A percentile compares a stretch with the other conserved stretches of the same genome.
phyloP scores from a whole-genome alignment of 73 alveolate species.

The Uronychia binucleata region DNA sequence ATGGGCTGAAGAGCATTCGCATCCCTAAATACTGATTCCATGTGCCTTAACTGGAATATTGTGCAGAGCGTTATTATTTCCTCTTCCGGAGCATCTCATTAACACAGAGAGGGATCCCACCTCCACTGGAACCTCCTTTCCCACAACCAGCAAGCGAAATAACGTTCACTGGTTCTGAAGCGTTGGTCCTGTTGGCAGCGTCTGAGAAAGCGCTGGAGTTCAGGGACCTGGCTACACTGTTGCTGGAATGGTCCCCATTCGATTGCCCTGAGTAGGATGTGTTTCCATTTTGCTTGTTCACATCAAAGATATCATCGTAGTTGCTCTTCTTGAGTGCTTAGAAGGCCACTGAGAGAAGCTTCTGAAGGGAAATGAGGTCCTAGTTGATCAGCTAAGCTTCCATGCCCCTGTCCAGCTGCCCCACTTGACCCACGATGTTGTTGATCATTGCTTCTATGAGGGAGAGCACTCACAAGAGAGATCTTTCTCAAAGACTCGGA shows the following conservation, averaged over 20 bases:
- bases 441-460: background rate
- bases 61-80: too few species aligned
- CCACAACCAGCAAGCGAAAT: too few species aligned
- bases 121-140: too few species aligned
- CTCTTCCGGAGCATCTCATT: too few species aligned
- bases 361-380: background rate
- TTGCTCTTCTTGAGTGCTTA: background rate
- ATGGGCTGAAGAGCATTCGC: too few species aligned
- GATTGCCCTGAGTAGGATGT: background rate
- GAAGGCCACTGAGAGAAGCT: background rate
- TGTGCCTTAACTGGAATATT: too few species aligned
- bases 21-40: too few species aligned
- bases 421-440: background rate
- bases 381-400: background rate
- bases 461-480: background rate
- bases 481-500: background rate
- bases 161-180: too few species aligned
- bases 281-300: background rate
- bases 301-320: background rate
- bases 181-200: too few species aligned
- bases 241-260: background rate
- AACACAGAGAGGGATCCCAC: too few species aligned
- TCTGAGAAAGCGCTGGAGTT: background rate
- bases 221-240: background rate
- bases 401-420: background rate